Evolutionary conservation across 2,329 filamentous ascomycete genomes (phyloP).

Genomic region (Stachybotrys echinatus): DNA sequence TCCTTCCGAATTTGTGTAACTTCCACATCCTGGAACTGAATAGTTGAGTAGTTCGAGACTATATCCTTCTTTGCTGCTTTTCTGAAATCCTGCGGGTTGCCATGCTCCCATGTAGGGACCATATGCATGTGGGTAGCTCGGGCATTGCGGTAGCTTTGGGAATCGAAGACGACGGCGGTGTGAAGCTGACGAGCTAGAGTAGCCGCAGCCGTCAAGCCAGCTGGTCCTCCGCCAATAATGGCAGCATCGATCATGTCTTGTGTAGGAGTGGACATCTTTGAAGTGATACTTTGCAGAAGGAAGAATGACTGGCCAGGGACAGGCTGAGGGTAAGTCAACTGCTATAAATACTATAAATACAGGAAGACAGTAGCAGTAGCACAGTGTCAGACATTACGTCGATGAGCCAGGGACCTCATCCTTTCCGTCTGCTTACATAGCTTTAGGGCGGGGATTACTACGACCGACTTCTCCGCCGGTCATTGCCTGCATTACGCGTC

Average conservation of each 20-base stretch:
- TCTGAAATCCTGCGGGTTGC: neutral
- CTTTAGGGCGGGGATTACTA: too few species aligned
- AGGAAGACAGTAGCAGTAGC: too few species aligned
- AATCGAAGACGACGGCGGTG: conserved; percentile 35
- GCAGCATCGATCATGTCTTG: neutral
- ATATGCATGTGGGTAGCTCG: conserved; percentile 35
- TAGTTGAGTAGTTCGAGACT: neutral
- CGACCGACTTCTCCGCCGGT: too few species aligned
- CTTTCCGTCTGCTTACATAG: too few species aligned
- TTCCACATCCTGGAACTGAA: neutral
- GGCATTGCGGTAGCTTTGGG: conserved; percentile 32
- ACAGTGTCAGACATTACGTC: too few species aligned
- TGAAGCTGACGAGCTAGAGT: conserved; percentile 27
- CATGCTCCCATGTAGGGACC: conserved; percentile 13
- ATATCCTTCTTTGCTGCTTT: neutral
- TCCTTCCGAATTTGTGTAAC: neutral
- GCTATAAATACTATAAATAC: too few species aligned
- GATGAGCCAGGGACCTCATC: too few species aligned
- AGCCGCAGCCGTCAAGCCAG: conserved; percentile 32
- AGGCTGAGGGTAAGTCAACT: too few species aligned
- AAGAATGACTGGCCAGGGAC: too few species aligned
- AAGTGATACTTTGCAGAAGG: too few species aligned
- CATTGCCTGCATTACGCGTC: too few species aligned
- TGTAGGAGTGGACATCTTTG: too few species aligned
- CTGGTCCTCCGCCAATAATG: conserved; percentile 23